These are phyloP conservation scores for Cutaneotrichosporon arboriforme DNA, from an alignment of 1,284 basidiomycete species.

Conservation along the genomic window DNA sequence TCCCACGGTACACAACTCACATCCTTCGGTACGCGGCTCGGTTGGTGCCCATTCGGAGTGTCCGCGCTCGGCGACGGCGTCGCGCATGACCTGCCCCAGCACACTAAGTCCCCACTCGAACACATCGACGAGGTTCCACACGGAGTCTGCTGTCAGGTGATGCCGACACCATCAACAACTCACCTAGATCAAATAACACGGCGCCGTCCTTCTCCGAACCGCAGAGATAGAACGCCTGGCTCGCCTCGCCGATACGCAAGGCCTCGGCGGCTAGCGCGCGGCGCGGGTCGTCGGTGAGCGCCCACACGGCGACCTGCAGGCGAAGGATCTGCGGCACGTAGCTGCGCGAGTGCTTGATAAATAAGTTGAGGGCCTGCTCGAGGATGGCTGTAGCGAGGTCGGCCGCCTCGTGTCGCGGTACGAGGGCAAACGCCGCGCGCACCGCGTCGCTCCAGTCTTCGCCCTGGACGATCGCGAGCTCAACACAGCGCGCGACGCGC, in stretches of 20 bases:
- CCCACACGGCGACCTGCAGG: slow-evolving; percentile 33
- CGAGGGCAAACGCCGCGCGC: slow-evolving; percentile 23
- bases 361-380: slow-evolving; percentile 12
- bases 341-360: slow-evolving; percentile 15
- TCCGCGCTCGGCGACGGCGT: slow-evolving; percentile 23
- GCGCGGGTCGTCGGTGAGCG: slow-evolving; percentile 23
- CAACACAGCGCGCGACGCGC: slow-evolving; percentile 22
- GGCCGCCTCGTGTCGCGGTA: slow-evolving; percentile 11
- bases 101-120: slow-evolving; percentile 30
- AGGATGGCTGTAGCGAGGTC: slow-evolving; percentile 17
- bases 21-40: slow-evolving; percentile 11
- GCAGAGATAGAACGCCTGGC: slow-evolving; percentile 26
- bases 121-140: slow-evolving; percentile 35
- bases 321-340: slow-evolving; percentile 22
- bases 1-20: background rate
- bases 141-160: slow-evolving; percentile 22
- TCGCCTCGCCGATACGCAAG: slow-evolving; percentile 29
- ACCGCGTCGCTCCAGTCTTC: slow-evolving; percentile 35
- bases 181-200: slow-evolving; percentile 33
- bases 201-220: slow-evolving; percentile 18
- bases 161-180: slow-evolving; percentile 10
- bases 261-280: slow-evolving; percentile 26
- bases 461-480: slow-evolving; percentile 28
- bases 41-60: slow-evolving; percentile 23
- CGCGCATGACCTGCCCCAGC: slow-evolving; percentile 26